Base-by-base conservation (phyloP, 2,329 filamentous ascomycete genomes). In the Penicillium oxalicum region DNA sequence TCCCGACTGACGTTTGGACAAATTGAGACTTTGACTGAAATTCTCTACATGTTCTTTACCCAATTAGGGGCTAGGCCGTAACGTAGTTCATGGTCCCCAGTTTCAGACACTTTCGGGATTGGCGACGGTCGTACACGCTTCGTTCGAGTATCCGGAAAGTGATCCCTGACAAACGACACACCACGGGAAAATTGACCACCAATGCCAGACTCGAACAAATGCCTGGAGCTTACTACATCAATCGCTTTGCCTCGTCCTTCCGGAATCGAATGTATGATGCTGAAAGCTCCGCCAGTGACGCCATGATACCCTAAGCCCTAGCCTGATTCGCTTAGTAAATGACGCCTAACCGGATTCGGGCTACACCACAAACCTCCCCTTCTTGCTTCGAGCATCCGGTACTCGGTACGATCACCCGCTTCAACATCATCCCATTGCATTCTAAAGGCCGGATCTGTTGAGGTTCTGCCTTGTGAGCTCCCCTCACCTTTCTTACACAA, bases 261-360 rank as follows among this genome's bases (percentile, higher is more conserved):
- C 7, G 11, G n/a, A 13, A 37, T 38, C 33, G 44, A 47, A 49
- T 53, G 50, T 47, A 64, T 63, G 60, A 62, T 62, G 57, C 57
- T 35, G 55, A 59, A 59, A 55, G 44, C 47, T 46, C 50, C 58
- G 50, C 53, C 46, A 56, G 61, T 66, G 63, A 67, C 63, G 62
- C 60, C 55, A 58, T 58, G 60, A 58, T 68, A 68, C 66, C 66
- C 66, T 69, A 69, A 69, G 65, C 67, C 67, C 67, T 69, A 70
- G 63, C 50, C 56, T 52, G 51, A 59, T 68, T 70, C 67, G 67
- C 67, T 70, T 70, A 70, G 62, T 59, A 62, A 63, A 58, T 50
- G 50, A 51, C 61, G 56, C 64, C 61, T 67, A 66, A 60, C 65
- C 65, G 58, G 58, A 66, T 67, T 63, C 52, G 64, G 58, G 42